Evolutionary conservation across 768 basidiomycete genomes (phyloP).

Genomic region (Rhodotorula graminis): DNA sequence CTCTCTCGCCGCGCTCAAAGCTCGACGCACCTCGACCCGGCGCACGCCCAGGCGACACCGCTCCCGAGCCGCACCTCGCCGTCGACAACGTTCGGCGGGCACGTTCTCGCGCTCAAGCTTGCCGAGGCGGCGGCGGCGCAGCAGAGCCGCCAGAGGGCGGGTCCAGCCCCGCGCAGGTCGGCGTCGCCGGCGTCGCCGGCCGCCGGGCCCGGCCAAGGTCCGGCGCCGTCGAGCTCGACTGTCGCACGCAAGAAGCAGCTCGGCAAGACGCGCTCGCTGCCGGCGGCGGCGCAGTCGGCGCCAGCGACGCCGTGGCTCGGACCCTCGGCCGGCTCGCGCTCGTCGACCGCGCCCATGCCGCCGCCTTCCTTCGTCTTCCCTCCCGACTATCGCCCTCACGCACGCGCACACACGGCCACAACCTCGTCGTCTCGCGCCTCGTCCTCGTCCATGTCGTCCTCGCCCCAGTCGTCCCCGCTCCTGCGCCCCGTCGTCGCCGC

Average conservation of each 20-base stretch:
- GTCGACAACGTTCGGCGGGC: neutral
- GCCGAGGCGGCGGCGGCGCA: neutral
- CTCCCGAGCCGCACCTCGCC: neutral
- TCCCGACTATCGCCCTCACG: neutral
- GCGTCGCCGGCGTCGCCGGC: neutral
- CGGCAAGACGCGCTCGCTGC: conserved; percentile 3
- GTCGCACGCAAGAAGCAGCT: neutral
- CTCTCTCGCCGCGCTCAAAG: neutral
- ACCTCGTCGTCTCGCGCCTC: neutral
- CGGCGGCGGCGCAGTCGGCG: neutral
- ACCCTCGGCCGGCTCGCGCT: neutral
- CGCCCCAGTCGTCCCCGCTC: neutral
- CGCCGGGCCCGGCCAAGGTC: neutral
- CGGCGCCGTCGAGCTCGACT: neutral
- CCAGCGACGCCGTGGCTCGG: neutral
- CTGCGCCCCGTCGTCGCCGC: neutral
- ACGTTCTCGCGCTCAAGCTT: neutral
- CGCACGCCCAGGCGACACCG: neutral
- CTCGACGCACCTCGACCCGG: neutral
- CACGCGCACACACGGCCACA: neutral
- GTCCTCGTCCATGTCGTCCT: neutral
- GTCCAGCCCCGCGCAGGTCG: neutral
- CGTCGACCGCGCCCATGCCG: neutral
- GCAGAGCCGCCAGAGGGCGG: neutral
- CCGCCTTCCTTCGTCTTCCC: neutral